Conservation (phyloP, 768 basidiomycete genomes). For the Pisolithus orientalis region DNA sequence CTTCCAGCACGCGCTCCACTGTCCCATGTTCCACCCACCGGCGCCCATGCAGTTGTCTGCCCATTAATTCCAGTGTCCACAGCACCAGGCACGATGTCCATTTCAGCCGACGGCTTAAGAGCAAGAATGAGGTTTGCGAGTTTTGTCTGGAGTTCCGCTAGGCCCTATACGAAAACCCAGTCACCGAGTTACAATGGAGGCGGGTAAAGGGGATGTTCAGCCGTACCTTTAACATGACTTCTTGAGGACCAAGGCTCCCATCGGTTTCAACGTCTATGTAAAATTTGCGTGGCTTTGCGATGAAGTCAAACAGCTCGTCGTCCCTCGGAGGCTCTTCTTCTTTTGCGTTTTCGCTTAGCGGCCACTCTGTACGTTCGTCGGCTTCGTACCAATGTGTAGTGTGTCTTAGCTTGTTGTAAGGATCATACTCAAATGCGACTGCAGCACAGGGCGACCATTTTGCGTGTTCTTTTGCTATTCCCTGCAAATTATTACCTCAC, state of each 20-base stretch:
- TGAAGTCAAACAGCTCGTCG: slow-evolving; percentile 81
- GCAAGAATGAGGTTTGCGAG: slow-evolving; percentile 74
- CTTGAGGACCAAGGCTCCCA: slow-evolving; percentile 82
- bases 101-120: slow-evolving; percentile 57
- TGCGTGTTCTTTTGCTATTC: slow-evolving; percentile 96
- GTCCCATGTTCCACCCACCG: slow-evolving; percentile 21
- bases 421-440: slow-evolving; percentile 95
- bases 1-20: slow-evolving; percentile 25
- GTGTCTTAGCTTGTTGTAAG: slow-evolving; percentile 93
- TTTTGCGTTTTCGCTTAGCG: slow-evolving; percentile 75
- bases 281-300: slow-evolving; percentile 82
- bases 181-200: neutral
- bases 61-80: slow-evolving; percentile 23
- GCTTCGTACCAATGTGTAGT: slow-evolving; percentile 93
- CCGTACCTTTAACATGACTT: slow-evolving; percentile 79
- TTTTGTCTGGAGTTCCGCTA: slow-evolving; percentile 74
- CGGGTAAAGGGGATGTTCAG: neutral
- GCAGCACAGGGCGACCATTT: slow-evolving; percentile 98
- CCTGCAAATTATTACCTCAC: slow-evolving; percentile 41
- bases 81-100: slow-evolving; percentile 41
- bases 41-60: slow-evolving; percentile 18
- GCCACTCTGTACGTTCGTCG: slow-evolving; percentile 84
- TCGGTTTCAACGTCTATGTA: slow-evolving; percentile 95
- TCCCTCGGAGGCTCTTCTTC: slow-evolving; percentile 80
- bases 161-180: slow-evolving; percentile 41